phyloP scores from a whole-genome alignment of 768 basidiomycete species.

The button mushroom (Agaricus bisporus) region DNA sequence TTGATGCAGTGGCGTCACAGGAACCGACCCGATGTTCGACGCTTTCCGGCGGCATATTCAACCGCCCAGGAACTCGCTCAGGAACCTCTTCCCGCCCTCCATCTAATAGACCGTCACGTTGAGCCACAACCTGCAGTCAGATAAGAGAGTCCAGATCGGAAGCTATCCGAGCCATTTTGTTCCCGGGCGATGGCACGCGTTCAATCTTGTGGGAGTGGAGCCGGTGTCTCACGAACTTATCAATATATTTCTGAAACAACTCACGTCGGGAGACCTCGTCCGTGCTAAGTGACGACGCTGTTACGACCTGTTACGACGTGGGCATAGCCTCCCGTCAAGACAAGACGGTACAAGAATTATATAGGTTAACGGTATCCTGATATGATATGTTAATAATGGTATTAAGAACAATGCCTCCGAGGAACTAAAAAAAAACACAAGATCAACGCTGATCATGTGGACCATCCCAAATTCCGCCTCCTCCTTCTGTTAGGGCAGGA shows the following conservation, averaged over 20 bases:
- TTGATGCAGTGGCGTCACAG: conserved; percentile 26
- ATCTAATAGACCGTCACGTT: background rate
- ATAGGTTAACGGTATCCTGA: conserved; percentile 3
- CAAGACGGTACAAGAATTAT: background rate
- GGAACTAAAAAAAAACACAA: background rate
- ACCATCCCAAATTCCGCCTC: conserved; percentile 10
- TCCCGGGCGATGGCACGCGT: too few relatives aligned
- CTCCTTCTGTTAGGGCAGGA: conserved; percentile 41
- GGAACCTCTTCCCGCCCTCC: background rate
- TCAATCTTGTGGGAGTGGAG: conserved; percentile 33
- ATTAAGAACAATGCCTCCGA: conserved; percentile 6
- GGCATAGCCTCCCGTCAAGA: background rate
- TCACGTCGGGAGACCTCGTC: conserved; percentile 5
- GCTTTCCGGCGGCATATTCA: conserved; percentile 25
- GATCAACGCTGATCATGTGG: background rate
- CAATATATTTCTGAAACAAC: conserved; percentile 14
- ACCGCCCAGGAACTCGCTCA: conserved; percentile 18
- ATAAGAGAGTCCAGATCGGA: too few relatives aligned
- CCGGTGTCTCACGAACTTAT: conserved; percentile 16
- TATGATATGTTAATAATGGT: conserved; percentile 3
- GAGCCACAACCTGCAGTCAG: too few relatives aligned
- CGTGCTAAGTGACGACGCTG: background rate
- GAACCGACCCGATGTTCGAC: conserved; percentile 17
- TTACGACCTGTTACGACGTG: too few relatives aligned
- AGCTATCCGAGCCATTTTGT: too few relatives aligned